These are phyloP conservation scores for Scheffersomyces stambukii DNA, from an alignment of 1,139 yeast species.

Conservation along the genomic window DNA sequence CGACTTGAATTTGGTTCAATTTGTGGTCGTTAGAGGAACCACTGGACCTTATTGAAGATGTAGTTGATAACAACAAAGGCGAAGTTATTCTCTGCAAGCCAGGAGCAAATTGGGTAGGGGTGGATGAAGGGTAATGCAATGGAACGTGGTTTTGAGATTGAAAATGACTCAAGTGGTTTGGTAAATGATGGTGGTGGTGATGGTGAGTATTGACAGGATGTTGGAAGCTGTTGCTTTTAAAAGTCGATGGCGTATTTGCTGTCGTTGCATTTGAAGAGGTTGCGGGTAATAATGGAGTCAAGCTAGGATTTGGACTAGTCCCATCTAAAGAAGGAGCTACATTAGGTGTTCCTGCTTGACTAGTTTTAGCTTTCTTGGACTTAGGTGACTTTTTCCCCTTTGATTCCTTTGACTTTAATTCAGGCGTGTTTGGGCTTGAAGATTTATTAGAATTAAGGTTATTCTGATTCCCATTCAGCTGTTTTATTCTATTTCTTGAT, in stretches of 20 bases:
- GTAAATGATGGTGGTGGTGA: slow-evolving; percentile 15
- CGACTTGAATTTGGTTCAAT: slow-evolving; percentile 28
- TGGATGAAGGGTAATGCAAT: slow-evolving; percentile 62
- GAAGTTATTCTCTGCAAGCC: slow-evolving; percentile 61
- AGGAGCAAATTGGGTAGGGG: slow-evolving; percentile 69
- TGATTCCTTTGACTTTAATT: slow-evolving; percentile 36
- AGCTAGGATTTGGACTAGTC: slow-evolving; percentile 26
- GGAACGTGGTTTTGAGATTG: slow-evolving; percentile 48
- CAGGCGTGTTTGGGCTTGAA: slow-evolving; percentile 43
- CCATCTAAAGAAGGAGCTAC: slow-evolving; percentile 6
- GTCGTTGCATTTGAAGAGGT: slow-evolving; percentile 10
- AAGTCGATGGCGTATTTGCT: not conserved
- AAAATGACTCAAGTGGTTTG: slow-evolving; percentile 15
- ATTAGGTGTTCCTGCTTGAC: slow-evolving; percentile 8
- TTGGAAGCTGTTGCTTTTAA: slow-evolving; percentile 2
- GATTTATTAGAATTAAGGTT: slow-evolving; percentile 19
- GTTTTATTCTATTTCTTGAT: slow-evolving; percentile 77
- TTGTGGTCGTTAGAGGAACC: too few species aligned
- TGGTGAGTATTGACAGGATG: slow-evolving; percentile 11
- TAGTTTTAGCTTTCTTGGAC: slow-evolving; percentile 17
- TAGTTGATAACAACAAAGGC: slow-evolving; percentile 51
- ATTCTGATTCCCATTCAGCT: slow-evolving; percentile 23
- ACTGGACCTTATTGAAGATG: slow-evolving; percentile 37
- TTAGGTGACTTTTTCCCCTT: slow-evolving; percentile 32
- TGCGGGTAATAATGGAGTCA: slow-evolving; percentile 17